Evolutionary conservation across 2,329 filamentous ascomycete species (phyloP).

Genomic region (Xylariaceae sp.): DNA sequence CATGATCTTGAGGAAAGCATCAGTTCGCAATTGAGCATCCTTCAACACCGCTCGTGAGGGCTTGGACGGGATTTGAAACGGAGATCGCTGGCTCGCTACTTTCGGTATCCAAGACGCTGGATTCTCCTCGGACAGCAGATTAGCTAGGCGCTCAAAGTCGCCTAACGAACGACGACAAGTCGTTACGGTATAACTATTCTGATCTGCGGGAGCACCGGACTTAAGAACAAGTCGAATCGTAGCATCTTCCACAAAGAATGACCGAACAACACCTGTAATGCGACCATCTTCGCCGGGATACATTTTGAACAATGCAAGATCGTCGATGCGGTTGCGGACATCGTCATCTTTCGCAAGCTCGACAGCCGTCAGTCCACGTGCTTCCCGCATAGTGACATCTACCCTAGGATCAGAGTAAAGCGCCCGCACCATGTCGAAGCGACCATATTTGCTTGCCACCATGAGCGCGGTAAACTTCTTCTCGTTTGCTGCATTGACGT

Average conservation of each 20-base stretch:
- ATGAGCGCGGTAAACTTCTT: conserved; percentile 93
- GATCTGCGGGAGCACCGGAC: conserved; percentile 79
- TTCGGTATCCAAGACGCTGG: conserved; percentile 92
- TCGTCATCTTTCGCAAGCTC: conserved; percentile 98
- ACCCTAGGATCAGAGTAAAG: conserved; percentile 86
- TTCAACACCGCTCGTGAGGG: conserved; percentile 83
- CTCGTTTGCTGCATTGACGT: conserved; percentile 93
- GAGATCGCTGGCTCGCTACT: conserved; percentile 72
- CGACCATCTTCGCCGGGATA: conserved; percentile 69
- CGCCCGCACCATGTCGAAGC: conserved; percentile 85
- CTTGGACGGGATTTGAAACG: conserved; percentile 89
- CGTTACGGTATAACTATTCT: conserved; percentile 85
- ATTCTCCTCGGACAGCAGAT: conserved; percentile 80
- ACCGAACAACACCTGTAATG: conserved; percentile 88
- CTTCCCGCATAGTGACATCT: conserved; percentile 77
- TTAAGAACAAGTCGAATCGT: conserved; percentile 91
- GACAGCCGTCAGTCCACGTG: conserved; percentile 85
- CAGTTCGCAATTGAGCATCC: conserved; percentile 80
- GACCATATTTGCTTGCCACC: conserved; percentile 97
- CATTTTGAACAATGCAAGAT: conserved; percentile 79
- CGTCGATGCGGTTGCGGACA: conserved; percentile 92
- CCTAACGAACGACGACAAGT: conserved; percentile 83
- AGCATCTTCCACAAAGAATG: conserved; percentile 95
- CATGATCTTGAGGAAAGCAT: conserved; percentile 83
- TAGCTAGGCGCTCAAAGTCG: conserved; percentile 88